phyloP scores from a whole-genome alignment of 768 basidiomycete species.

The Russula griseocarnosa region DNA sequence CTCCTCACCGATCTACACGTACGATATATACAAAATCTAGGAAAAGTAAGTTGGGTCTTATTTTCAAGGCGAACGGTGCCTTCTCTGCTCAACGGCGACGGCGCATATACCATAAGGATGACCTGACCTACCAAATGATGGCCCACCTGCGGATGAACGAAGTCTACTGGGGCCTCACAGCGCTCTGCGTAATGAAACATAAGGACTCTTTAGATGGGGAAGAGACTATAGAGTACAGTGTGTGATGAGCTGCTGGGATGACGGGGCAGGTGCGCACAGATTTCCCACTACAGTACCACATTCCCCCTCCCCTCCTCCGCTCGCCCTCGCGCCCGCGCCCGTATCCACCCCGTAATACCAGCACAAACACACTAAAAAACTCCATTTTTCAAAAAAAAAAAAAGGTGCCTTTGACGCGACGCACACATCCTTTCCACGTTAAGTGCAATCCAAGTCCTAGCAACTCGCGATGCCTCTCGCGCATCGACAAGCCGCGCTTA shows the following conservation, averaged over 20 bases:
- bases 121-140: conserved; percentile 84
- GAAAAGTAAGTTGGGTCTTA: conserved; percentile 45
- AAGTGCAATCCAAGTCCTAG: conserved; percentile 88
- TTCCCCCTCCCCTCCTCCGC: no score
- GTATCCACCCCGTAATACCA: no score
- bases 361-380: neutral
- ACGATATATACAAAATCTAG: conserved; percentile 70
- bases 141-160: conserved; percentile 94
- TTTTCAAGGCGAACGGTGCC: neutral
- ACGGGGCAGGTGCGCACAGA: conserved; percentile 58
- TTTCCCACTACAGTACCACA: neutral
- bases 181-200: conserved; percentile 74
- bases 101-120: conserved; percentile 61
- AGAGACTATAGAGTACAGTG: conserved; percentile 82
- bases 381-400: conserved; percentile 37
- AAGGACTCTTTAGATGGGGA: conserved; percentile 75
- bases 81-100: neutral
- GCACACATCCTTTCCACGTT: conserved; percentile 82
- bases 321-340: no score
- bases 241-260: conserved; percentile 94
- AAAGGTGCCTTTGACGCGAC: conserved; percentile 90
- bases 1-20: conserved; percentile 60
- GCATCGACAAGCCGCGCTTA: conserved; percentile 65
- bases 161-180: conserved; percentile 93
- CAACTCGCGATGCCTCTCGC: conserved; percentile 79